phyloP scores from a whole-genome alignment of 2,329 filamentous ascomycete genomes.

The Diaporthe sp. region DNA sequence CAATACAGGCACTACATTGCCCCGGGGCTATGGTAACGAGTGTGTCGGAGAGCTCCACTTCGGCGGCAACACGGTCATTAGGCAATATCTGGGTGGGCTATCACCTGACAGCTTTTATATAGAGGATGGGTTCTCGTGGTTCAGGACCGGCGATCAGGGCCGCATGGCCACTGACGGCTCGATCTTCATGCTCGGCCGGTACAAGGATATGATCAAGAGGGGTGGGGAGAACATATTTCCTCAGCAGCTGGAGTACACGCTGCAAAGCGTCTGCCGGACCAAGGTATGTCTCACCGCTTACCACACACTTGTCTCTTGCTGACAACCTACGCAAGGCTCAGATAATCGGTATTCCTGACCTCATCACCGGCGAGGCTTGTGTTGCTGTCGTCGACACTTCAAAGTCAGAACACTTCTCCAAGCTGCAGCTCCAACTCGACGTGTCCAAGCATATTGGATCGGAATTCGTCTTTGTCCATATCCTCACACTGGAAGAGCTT shows the following conservation, averaged over 20 bases:
- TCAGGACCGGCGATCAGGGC: conserved; percentile 17
- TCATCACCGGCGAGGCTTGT: neutral
- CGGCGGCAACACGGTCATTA: conserved; percentile 14
- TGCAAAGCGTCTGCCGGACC: neutral
- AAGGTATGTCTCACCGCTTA: neutral
- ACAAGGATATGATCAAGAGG: conserved; percentile 30
- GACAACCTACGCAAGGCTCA: neutral
- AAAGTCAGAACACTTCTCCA: neutral
- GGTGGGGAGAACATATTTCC: conserved; percentile 20
- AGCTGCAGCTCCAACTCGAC: neutral
- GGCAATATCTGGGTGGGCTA: neutral
- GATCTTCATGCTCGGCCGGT: conserved; percentile 5
- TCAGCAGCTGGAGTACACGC: conserved; percentile 12
- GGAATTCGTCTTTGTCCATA: neutral
- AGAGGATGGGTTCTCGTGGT: neutral
- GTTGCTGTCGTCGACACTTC: conserved; percentile 11
- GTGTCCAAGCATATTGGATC: conserved; percentile 8
- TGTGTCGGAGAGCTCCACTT: conserved; percentile 20
- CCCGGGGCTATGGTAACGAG: neutral
- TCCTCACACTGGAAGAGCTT: neutral
- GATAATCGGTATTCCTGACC: neutral
- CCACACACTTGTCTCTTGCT: neutral
- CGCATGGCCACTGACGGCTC: conserved; percentile 9
- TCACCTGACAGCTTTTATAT: neutral
- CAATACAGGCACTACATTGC: neutral